phyloP scores from a whole-genome alignment of 2,329 filamentous ascomycete genomes.

The Penicillium brasilianum region DNA sequence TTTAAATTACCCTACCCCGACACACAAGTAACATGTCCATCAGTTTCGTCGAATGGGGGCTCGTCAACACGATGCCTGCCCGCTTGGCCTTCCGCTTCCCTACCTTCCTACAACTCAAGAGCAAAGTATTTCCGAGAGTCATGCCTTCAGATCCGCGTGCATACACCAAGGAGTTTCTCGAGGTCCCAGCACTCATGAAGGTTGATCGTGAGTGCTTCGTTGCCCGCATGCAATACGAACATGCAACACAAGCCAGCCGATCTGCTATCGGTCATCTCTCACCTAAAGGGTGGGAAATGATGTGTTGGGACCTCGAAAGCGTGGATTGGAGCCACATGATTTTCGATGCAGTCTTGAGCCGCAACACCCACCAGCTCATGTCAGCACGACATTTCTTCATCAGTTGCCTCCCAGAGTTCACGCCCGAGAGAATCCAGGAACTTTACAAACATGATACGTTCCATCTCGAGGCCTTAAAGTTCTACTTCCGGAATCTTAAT shows the following conservation, averaged over 20 bases:
- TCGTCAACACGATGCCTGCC: background rate
- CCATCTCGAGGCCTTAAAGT: background rate
- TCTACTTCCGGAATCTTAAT: background rate
- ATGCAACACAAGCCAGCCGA: background rate
- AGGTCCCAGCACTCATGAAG: background rate
- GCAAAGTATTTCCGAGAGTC: background rate
- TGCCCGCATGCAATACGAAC: slow-evolving; percentile 1
- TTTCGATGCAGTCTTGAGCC: background rate
- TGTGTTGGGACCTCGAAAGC: background rate
- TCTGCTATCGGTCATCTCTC: background rate
- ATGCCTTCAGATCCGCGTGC: background rate
- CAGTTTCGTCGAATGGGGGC: background rate
- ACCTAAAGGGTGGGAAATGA: background rate
- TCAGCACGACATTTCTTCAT: background rate
- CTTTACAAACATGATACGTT: background rate
- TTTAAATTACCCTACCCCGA: too few species aligned
- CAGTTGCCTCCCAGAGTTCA: background rate
- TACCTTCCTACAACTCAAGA: background rate
- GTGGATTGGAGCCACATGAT: slow-evolving; percentile 9
- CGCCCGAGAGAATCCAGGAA: background rate
- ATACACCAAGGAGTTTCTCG: background rate
- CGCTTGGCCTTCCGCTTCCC: slow-evolving; percentile 5
- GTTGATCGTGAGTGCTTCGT: background rate
- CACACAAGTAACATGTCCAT: background rate
- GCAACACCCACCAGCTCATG: background rate